Conservation (phyloP, 768 basidiomycete genomes). For the Russula sp. region DNA sequence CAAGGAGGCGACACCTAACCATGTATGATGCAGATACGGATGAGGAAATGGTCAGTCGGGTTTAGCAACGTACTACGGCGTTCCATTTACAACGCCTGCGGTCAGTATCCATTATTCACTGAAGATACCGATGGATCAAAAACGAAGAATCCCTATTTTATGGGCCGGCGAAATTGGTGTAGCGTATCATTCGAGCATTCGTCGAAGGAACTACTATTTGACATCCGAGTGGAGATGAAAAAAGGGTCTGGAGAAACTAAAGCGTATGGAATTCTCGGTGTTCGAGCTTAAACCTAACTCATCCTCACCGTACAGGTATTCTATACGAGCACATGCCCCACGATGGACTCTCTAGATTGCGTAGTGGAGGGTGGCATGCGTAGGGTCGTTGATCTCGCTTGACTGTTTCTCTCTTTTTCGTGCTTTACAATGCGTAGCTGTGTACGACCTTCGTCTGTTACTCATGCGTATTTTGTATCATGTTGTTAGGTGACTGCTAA, state of each 20-base stretch:
- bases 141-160: constrained; percentile 77
- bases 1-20: constrained; percentile 79
- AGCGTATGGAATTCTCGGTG: constrained; percentile 46
- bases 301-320: constrained; percentile 23
- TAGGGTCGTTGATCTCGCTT: background rate
- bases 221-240: constrained; percentile 78
- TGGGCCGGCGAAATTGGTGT: constrained; percentile 89
- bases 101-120: constrained; percentile 68
- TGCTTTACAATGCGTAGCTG: background rate
- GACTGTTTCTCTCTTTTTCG: background rate
- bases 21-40: constrained; percentile 79
- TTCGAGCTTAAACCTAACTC: background rate
- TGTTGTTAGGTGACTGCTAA: no score
- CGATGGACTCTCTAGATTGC: constrained; percentile 24
- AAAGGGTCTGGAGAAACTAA: constrained; percentile 80
- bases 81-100: background rate
- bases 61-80: background rate
- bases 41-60: constrained; percentile 64
- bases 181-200: constrained; percentile 51
- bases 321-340: constrained; percentile 29
- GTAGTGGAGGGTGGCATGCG: background rate
- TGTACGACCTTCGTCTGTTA: constrained; percentile 8
- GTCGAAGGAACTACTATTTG: constrained; percentile 67
- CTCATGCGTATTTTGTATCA: constrained; percentile 9
- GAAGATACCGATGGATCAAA: constrained; percentile 68